phyloP scores from a whole-genome alignment of 139 green algal genomes.

The Chlamydomonas sphaeroides region DNA sequence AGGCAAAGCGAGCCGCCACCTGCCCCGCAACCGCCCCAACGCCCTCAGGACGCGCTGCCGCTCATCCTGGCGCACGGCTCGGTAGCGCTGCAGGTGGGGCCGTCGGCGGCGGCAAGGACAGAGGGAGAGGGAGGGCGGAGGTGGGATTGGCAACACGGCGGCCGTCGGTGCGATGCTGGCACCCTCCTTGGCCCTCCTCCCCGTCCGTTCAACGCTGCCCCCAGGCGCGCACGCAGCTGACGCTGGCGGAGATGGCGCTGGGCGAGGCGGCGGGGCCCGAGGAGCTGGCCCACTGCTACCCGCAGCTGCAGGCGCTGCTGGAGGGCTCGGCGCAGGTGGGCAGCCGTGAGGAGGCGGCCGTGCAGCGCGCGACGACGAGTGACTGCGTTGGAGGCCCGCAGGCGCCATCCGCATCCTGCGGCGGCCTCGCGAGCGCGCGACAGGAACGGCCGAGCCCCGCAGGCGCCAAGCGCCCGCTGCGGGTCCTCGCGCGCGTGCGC shows the following conservation, averaged over 20 bases:
- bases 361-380: background rate
- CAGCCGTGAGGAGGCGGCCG: background rate
- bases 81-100: slow-evolving; percentile 37
- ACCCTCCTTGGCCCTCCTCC: too few relatives aligned
- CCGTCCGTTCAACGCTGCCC: too few relatives aligned
- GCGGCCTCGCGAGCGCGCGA: too few relatives aligned
- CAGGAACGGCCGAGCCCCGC: background rate
- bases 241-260: slow-evolving; percentile 61
- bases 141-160: too few relatives aligned
- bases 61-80: slow-evolving; percentile 59
- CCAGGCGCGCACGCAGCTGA: slow-evolving; percentile 48
- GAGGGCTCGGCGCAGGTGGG: background rate
- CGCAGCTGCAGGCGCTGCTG: slow-evolving; percentile 7
- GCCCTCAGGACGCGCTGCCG: slow-evolving; percentile 46
- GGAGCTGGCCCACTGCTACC: slow-evolving; percentile 17
- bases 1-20: background rate
- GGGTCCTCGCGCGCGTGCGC: too few relatives aligned
- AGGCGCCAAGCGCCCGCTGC: too few relatives aligned
- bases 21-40: background rate
- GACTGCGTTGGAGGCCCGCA: too few relatives aligned
- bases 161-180: too few relatives aligned
- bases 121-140: too few relatives aligned
- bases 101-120: too few relatives aligned
- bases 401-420: too few relatives aligned
- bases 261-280: background rate